phyloP scores from a whole-genome alignment of 2,329 filamentous ascomycete genomes.

The Trichophyton schoenleinii region DNA sequence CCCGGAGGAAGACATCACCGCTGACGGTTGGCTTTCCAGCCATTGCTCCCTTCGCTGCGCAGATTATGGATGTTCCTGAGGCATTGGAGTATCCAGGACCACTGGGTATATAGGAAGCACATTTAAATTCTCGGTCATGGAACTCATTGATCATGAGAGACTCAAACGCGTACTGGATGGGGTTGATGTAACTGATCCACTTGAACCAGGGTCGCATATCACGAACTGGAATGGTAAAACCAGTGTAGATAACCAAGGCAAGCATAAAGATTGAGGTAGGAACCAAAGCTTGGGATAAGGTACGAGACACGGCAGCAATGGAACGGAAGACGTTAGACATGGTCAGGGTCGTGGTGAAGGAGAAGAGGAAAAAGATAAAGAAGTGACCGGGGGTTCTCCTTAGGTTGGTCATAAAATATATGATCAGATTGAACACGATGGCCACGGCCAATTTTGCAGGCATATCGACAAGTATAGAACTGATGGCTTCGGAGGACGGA shows the following conservation, averaged over 20 bases:
- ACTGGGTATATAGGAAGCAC: constrained; percentile 34
- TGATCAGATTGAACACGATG: constrained; percentile 61
- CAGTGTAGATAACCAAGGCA: constrained; percentile 38
- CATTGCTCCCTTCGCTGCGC: constrained; percentile 45
- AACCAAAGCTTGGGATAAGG: constrained; percentile 57
- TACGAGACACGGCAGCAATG: constrained; percentile 61
- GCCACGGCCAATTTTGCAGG: constrained; percentile 66
- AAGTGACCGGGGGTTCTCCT: constrained; percentile 61
- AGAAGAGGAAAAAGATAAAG: constrained; percentile 75
- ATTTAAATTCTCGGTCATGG: constrained; percentile 47
- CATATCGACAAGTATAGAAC: constrained; percentile 71
- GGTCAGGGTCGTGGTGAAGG: constrained; percentile 57
- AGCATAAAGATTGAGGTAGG: constrained; percentile 41
- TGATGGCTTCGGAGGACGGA: constrained; percentile 65
- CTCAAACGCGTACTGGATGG: constrained; percentile 70
- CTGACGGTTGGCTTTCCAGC: constrained; percentile 42
- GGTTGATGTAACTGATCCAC: constrained; percentile 74
- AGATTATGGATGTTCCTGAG: constrained; percentile 33
- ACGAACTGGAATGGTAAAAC: constrained; percentile 32
- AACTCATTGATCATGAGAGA: constrained; percentile 78
- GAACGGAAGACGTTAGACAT: constrained; percentile 84
- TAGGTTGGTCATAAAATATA: constrained; percentile 83
- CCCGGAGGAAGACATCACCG: constrained; percentile 47
- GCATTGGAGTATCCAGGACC: constrained; percentile 29
- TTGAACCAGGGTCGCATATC: constrained; percentile 73